Evolutionary conservation across 78 protist species (phyloP).

Genomic region (Salpingoeca rosetta): DNA sequence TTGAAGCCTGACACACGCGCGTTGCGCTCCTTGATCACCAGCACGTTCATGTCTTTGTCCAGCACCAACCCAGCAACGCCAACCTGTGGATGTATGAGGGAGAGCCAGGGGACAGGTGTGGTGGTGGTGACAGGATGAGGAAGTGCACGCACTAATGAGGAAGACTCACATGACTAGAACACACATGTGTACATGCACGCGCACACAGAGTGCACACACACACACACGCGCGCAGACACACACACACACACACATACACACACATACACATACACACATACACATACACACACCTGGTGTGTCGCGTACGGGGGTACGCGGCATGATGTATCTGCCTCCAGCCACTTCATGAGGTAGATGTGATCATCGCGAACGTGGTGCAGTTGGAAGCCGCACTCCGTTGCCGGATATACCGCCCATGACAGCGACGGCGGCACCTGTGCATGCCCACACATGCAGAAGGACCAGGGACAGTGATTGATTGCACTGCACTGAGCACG

Average conservation of each 20-base stretch:
- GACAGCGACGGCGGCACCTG: too few species aligned
- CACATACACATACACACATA: background rate
- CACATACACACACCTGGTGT: background rate
- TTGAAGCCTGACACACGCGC: background rate
- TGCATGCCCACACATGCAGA: too few species aligned
- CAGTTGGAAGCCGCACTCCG: background rate
- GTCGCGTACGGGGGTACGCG: background rate
- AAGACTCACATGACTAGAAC: background rate
- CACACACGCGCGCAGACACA: background rate
- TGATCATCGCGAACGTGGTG: background rate
- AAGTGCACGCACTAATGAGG: background rate
- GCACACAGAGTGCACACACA: background rate
- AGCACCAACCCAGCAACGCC: slow-evolving; percentile 13
- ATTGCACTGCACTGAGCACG: too few species aligned
- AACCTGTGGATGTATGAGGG: too few species aligned
- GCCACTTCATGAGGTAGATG: background rate
- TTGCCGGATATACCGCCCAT: too few species aligned
- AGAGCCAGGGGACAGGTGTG: too few species aligned
- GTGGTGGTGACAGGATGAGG: too few species aligned
- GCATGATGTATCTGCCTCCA: background rate
- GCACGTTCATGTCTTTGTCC: background rate
- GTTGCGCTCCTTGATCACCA: slow-evolving; percentile 14
- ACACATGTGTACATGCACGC: background rate
- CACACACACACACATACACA: background rate
- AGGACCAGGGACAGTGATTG: too few species aligned